Conservation (phyloP, 225 moss, liverwort and hornwort species). For the Rhytidiadelphus loreus region DNA sequence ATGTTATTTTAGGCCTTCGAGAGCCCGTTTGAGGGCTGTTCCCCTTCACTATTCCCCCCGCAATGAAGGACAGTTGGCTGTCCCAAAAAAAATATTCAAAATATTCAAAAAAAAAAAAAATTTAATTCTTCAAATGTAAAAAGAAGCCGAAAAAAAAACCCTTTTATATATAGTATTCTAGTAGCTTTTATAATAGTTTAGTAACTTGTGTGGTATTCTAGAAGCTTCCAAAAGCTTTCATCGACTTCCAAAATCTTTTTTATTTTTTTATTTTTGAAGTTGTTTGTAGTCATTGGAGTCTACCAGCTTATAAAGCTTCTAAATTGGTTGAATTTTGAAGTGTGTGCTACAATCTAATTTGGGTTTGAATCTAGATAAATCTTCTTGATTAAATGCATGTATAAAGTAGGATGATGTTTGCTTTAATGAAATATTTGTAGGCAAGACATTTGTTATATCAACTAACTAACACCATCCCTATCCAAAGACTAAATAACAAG, state of each 20-base stretch:
- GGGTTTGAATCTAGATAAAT: fast-evolving
- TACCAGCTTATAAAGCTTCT: neutral
- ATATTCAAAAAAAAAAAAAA: no score
- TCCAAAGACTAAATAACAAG: neutral
- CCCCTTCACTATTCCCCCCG: no score
- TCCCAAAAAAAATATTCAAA: no score
- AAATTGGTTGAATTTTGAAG: neutral
- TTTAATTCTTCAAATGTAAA: no score
- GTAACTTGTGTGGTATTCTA: no score
- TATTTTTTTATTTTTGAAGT: neutral
- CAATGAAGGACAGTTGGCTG: no score
- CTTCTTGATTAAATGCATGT: neutral
- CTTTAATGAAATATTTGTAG: neutral
- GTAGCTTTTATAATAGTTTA: neutral
- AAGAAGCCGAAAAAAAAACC: no score
- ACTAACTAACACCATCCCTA: neutral
- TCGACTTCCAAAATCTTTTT: neutral
- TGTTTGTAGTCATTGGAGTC: neutral
- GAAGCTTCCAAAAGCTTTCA: neutral
- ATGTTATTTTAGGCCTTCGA: no score
- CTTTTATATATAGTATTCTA: neutral
- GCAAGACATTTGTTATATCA: neutral
- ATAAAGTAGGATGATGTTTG: neutral
- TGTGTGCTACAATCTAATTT: neutral
- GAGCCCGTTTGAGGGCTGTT: no score